A percentile compares a stretch with the other conserved stretches of the same genome.
Conservation (phyloP, 2,329 filamentous ascomycete species). For the Blastomyces silverae region DNA sequence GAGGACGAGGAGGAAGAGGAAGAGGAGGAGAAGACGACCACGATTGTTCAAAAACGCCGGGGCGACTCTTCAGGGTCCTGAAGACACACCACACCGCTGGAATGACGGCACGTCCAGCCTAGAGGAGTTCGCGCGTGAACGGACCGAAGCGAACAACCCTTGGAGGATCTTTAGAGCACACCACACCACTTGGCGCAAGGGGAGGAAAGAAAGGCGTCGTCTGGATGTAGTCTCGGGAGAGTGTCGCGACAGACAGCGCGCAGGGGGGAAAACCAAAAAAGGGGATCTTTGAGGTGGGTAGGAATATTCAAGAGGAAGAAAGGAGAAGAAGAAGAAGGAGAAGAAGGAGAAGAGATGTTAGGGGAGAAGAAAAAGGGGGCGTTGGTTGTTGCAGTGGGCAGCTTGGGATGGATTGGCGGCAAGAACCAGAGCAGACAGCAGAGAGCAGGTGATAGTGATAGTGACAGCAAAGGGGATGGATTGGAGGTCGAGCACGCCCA, state of each 20-base stretch:
- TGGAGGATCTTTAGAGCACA: no score
- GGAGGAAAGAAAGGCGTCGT: background rate
- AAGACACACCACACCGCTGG: slow-evolving; percentile 6
- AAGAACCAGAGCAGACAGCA: no score
- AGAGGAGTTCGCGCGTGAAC: slow-evolving; percentile 6
- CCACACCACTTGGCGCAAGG: slow-evolving; percentile 1
- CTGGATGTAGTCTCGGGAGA: no score
- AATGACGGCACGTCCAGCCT: slow-evolving; percentile 7
- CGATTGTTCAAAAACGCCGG: no score
- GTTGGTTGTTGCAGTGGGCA: background rate
- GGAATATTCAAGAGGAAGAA: background rate
- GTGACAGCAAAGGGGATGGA: no score
- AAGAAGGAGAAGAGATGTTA: background rate
- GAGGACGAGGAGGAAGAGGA: background rate
- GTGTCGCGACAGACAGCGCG: no score
- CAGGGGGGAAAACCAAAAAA: background rate
- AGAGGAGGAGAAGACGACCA: background rate
- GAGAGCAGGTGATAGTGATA: no score
- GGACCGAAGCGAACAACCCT: slow-evolving; percentile 7
- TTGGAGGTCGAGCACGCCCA: no score
- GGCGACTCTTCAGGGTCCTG: slow-evolving; percentile 9
- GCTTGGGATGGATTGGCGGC: no score
- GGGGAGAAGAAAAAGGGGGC: background rate
- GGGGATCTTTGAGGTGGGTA: background rate
- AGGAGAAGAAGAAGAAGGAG: background rate